phyloP scores from a whole-genome alignment of 345 rosid species.

The Citrus hindsii region DNA sequence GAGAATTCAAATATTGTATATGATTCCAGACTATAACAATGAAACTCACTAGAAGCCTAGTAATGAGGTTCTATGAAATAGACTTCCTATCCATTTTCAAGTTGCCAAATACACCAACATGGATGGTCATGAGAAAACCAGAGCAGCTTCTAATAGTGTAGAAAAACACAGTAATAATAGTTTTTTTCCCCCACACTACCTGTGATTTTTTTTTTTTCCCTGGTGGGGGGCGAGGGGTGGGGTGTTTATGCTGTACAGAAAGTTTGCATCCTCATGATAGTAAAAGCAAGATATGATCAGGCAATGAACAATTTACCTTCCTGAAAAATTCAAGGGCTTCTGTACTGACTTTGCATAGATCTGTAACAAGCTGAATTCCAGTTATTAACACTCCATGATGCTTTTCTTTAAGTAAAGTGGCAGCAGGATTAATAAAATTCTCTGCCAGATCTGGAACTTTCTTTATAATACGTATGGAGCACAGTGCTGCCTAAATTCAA shows the following conservation, averaged over 20 bases:
- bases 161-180: background rate
- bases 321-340: conserved; percentile 87
- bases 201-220: too few species aligned
- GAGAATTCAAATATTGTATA: too few species aligned
- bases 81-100: background rate
- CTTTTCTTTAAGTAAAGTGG: conserved; percentile 89
- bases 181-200: background rate
- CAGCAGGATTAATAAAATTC: conserved; percentile 87
- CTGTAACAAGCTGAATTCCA: conserved; percentile 93
- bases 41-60: background rate
- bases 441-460: conserved; percentile 99
- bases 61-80: background rate
- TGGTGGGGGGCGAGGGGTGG: too few species aligned
- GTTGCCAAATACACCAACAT: background rate
- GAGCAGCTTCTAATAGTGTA: conserved; percentile 1
- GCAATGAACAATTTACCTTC: conserved; percentile 53
- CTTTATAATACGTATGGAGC: conserved; percentile 90
- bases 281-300: conserved; percentile 6
- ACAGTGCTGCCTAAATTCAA: conserved; percentile 82
- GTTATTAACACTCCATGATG: conserved; percentile 98
- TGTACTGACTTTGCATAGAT: conserved; percentile 79
- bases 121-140: background rate
- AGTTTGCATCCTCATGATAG: background rate
- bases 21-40: background rate
- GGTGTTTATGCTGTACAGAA: background rate